phyloP scores from a whole-genome alignment of 2,329 filamentous ascomycete genomes.

The Leptographium lundbergii region DNA sequence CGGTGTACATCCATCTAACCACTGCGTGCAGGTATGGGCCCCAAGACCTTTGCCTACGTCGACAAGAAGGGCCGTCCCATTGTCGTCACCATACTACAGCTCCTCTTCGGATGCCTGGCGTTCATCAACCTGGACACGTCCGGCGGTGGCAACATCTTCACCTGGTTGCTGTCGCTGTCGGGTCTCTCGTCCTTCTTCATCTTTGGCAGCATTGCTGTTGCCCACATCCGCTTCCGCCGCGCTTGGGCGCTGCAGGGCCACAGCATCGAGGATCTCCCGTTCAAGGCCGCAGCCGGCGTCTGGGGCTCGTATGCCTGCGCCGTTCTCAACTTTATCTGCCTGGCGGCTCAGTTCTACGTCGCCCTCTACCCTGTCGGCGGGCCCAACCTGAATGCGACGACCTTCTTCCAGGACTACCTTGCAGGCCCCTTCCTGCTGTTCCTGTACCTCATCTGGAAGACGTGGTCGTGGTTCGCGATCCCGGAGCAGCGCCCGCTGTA shows the following conservation, averaged over 20 bases:
- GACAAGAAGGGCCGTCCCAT: conserved; percentile 49
- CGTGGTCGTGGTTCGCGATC: conserved; percentile 27
- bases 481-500: conserved; percentile 36
- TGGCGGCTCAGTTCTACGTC: background rate
- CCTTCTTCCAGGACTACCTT: conserved; percentile 48
- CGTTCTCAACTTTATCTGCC: background rate
- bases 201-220: conserved; percentile 55
- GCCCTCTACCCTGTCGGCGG: background rate
- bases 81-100: conserved; percentile 36
- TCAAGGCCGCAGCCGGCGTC: background rate
- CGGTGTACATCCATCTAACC: background rate
- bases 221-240: conserved; percentile 52
- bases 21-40: conserved; percentile 25
- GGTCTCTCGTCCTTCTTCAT: conserved; percentile 64
- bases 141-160: conserved; percentile 35
- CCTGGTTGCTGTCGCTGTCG: conserved; percentile 57
- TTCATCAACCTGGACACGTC: conserved; percentile 36
- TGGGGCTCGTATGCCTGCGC: background rate
- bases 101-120: conserved; percentile 43
- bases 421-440: conserved; percentile 40
- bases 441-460: conserved; percentile 55
- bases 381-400: conserved; percentile 22
- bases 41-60: conserved; percentile 44
- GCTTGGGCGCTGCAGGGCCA: conserved; percentile 31
- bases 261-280: background rate